Evolutionary conservation across 768 basidiomycete genomes (phyloP).

Genomic region (Boletus rubroflammeus): DNA sequence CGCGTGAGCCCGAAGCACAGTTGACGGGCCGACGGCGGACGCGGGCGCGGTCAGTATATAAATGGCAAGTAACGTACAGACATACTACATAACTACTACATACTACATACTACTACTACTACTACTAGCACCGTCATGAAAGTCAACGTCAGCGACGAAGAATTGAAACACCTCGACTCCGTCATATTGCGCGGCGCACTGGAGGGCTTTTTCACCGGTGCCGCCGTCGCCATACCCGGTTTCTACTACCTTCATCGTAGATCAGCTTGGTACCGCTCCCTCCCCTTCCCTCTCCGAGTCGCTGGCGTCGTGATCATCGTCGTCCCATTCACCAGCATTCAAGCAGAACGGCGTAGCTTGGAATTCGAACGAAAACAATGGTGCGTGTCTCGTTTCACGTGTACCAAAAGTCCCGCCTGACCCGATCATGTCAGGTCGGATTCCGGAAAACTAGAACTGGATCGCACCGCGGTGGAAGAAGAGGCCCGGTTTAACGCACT

Average conservation of each 20-base stretch:
- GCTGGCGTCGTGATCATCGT: conserved; percentile 65
- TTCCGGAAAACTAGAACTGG: conserved; percentile 50
- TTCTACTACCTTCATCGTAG: conserved; percentile 49
- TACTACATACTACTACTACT: no score
- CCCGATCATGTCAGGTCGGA: conserved; percentile 30
- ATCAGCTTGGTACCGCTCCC: conserved; percentile 56
- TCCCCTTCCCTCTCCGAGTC: conserved; percentile 67
- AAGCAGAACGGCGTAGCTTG: conserved; percentile 67
- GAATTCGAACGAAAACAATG: conserved; percentile 62
- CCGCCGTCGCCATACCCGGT: conserved; percentile 46
- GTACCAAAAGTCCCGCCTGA: background rate
- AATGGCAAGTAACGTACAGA: background rate
- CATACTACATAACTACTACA: no score
- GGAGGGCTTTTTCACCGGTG: conserved; percentile 50
- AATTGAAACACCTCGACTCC: conserved; percentile 50
- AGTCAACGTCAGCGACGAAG: conserved; percentile 38
- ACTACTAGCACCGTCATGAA: conserved; percentile 28
- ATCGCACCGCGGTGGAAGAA: conserved; percentile 35
- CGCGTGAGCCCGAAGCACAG: background rate
- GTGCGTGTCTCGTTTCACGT: conserved; percentile 36
- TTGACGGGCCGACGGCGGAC: no score
- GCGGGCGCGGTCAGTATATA: background rate
- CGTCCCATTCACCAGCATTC: conserved; percentile 64
- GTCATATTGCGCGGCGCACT: conserved; percentile 59
- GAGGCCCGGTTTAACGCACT: conserved; percentile 50